phyloP scores from a whole-genome alignment of 2,329 filamentous ascomycete genomes.

The Aspergillus sp. region DNA sequence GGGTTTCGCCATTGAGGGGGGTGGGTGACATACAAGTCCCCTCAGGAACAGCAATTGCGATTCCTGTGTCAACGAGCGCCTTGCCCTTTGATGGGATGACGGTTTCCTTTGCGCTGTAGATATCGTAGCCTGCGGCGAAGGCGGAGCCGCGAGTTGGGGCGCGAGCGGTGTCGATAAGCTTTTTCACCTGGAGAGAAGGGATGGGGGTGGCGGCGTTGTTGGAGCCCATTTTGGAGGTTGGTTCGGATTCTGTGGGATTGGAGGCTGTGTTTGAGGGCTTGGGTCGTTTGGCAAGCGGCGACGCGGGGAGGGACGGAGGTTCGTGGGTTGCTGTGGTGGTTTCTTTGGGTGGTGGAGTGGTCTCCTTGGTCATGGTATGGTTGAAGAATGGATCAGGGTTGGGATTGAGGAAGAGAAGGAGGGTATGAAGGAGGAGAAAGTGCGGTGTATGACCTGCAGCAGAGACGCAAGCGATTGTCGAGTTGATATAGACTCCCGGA shows the following conservation, averaged over 20 bases:
- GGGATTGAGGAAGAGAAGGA: background rate
- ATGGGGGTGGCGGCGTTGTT: conserved; percentile 26
- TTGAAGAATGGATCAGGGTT: background rate
- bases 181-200: conserved; percentile 76
- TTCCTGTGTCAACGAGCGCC: conserved; percentile 83
- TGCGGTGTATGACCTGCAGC: conserved; percentile 19
- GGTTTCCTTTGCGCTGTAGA: conserved; percentile 75
- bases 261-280: conserved; percentile 57
- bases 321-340: conserved; percentile 35
- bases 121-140: conserved; percentile 89
- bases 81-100: conserved; percentile 80
- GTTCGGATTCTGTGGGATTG: conserved; percentile 55
- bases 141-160: conserved; percentile 85
- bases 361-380: conserved; percentile 44
- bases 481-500: background rate
- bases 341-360: conserved; percentile 37
- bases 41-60: conserved; percentile 84
- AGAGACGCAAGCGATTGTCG: conserved; percentile 1
- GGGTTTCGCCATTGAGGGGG: background rate
- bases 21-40: conserved; percentile 70
- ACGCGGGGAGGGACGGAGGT: conserved; percentile 63
- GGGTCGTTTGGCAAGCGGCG: conserved; percentile 76
- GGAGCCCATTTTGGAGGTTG: conserved; percentile 32
- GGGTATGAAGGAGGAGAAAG: background rate
- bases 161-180: conserved; percentile 75